phyloP scores from a whole-genome alignment of 192 early-diverging fungal species.

The Dispira simplex region DNA sequence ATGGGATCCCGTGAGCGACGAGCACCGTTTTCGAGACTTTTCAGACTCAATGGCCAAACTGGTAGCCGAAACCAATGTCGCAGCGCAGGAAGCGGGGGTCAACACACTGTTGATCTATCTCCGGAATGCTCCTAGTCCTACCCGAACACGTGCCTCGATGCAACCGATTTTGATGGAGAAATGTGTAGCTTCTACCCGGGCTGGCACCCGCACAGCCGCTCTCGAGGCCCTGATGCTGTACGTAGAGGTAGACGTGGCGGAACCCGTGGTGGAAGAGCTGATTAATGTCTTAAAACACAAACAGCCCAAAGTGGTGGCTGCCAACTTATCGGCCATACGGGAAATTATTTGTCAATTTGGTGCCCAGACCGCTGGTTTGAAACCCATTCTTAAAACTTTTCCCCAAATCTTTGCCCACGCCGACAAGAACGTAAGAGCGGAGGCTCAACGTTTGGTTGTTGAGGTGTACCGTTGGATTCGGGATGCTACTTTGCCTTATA shows the following conservation, averaged over 20 bases:
- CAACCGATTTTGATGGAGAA: constrained; percentile 74
- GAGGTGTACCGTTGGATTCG: constrained; percentile 94
- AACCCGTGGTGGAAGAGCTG: constrained; percentile 70
- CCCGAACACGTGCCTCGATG: constrained; percentile 47
- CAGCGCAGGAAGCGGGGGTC: constrained; percentile 79
- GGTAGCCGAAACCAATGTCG: constrained; percentile 72
- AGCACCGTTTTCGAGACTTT: constrained; percentile 48
- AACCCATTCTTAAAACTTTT: constrained; percentile 71
- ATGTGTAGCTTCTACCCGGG: constrained; percentile 63
- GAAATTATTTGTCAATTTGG: constrained; percentile 66
- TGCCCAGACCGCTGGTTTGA: constrained; percentile 58
- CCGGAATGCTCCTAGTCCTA: constrained; percentile 61
- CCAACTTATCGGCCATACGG: constrained; percentile 39
- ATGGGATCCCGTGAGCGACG: constrained; percentile 38
- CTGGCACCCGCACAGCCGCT: constrained; percentile 61
- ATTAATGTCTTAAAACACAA: constrained; percentile 67
- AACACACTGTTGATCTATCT: constrained; percentile 60
- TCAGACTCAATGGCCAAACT: constrained; percentile 66
- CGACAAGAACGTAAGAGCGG: constrained; percentile 82
- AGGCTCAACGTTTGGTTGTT: constrained; percentile 59
- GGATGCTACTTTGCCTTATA: constrained; percentile 53
- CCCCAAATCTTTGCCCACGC: constrained; percentile 85
- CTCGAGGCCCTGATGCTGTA: constrained; percentile 71
- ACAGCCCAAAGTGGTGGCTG: constrained; percentile 80
- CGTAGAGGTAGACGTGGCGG: constrained; percentile 74